A percentile compares a stretch with the other conserved stretches of the same genome.
Evolutionary conservation across 2,329 filamentous ascomycete genomes (phyloP).

Genomic region (Paecilomyces fulvus): DNA sequence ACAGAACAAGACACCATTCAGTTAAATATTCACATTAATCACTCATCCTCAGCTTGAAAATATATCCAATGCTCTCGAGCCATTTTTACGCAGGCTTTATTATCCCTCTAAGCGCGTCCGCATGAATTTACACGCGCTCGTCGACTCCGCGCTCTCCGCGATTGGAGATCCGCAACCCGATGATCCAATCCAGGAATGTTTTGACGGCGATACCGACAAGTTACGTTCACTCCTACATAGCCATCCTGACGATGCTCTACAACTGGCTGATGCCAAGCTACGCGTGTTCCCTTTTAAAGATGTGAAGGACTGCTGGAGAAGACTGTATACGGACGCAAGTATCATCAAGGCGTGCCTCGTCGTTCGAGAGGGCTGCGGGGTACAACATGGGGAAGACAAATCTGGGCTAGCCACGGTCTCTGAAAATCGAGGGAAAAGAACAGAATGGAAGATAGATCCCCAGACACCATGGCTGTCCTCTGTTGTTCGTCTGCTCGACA

Average conservation of each 20-base stretch:
- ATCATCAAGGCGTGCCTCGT: slow-evolving; percentile 37
- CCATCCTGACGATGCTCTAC: slow-evolving; percentile 34
- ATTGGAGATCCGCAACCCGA: slow-evolving; percentile 19
- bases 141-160: slow-evolving; percentile 17
- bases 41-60: not conserved
- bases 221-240: slow-evolving; percentile 18
- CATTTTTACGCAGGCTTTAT: not conserved
- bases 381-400: not conserved
- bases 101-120: not conserved
- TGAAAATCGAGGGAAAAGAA: slow-evolving; percentile 7
- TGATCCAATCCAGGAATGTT: slow-evolving; percentile 31
- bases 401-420: slow-evolving; percentile 4
- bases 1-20: not conserved
- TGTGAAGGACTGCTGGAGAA: slow-evolving; percentile 48
- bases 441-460: slow-evolving; percentile 9
- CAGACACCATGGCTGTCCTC: slow-evolving; percentile 43
- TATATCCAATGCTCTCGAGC: not conserved
- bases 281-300: slow-evolving; percentile 50
- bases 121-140: slow-evolving; percentile 16
- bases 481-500: slow-evolving; percentile 62
- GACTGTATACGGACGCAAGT: slow-evolving; percentile 50
- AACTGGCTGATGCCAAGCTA: slow-evolving; percentile 45
- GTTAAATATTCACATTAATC: not conserved
- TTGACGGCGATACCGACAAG: slow-evolving; percentile 14
- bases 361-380: slow-evolving; percentile 17